These are phyloP conservation scores for Bolboschoenus planiculmis DNA, from an alignment of 176 grass and related monocot species.

Conservation along the genomic window DNA sequence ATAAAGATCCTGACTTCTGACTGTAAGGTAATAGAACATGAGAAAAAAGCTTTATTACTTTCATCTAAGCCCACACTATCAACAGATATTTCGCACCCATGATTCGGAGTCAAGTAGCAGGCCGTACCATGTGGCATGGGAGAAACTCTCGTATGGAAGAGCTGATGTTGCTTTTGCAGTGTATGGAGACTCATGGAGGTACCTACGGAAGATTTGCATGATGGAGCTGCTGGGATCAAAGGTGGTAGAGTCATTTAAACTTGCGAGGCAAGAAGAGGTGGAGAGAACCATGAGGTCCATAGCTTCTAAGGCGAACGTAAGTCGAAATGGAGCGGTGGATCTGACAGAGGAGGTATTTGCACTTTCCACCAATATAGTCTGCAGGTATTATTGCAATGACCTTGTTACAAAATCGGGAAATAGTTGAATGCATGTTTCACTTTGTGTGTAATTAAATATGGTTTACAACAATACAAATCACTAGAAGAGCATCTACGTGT, in stretches of 20 bases:
- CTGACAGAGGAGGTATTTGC: background rate
- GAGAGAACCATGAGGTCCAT: background rate
- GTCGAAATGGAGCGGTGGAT: background rate
- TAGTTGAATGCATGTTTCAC: background rate
- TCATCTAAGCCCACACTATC: background rate
- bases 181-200: slow-evolving; percentile 15
- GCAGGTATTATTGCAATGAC: background rate
- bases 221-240: slow-evolving; percentile 8
- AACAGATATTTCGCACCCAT: background rate
- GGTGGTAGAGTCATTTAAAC: slow-evolving; percentile 6
- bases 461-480: background rate
- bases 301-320: background rate
- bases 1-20: background rate
- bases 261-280: slow-evolving; percentile 6
- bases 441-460: background rate
- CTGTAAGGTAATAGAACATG: background rate
- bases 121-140: background rate
- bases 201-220: slow-evolving; percentile 13
- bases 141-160: slow-evolving; percentile 8
- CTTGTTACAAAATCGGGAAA: background rate
- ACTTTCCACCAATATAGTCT: slow-evolving; percentile 9
- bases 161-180: background rate
- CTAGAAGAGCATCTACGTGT: background rate
- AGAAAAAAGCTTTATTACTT: background rate
- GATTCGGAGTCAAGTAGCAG: background rate